phyloP scores from a whole-genome alignment of 2,329 filamentous ascomycete genomes.

The Fusarium heterosporum region DNA sequence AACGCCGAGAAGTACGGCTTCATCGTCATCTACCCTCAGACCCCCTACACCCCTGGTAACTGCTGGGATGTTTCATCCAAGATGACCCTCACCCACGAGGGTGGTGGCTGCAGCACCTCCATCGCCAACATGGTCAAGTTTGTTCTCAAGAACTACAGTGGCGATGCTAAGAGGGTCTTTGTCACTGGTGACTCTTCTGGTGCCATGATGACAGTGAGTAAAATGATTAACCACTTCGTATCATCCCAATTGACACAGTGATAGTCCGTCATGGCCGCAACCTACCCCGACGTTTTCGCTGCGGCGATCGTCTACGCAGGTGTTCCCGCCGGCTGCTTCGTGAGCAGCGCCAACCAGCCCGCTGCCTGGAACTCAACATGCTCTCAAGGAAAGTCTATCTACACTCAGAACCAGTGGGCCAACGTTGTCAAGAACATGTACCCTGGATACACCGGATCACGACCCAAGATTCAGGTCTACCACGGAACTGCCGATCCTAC shows the following conservation, averaged over 20 bases:
- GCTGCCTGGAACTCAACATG: constrained; percentile 20
- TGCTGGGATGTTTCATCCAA: constrained; percentile 26
- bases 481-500: constrained; percentile 14
- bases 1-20: constrained; percentile 26
- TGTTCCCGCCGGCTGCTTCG: constrained; percentile 17
- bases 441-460: constrained; percentile 16
- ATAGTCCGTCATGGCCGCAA: constrained; percentile 22
- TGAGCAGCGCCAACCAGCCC: constrained; percentile 10
- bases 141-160: constrained; percentile 12
- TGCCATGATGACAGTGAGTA: constrained; percentile 24
- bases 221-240: fast-evolving
- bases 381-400: constrained; percentile 5
- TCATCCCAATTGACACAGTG: fast-evolving
- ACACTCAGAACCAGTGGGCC: constrained; percentile 17
- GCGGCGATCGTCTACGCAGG: constrained; percentile 21
- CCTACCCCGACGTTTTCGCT: constrained; percentile 13
- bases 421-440: constrained; percentile 27
- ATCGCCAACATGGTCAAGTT: constrained; percentile 26
- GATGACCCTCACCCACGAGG: constrained; percentile 19
- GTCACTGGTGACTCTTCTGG: constrained; percentile 26
- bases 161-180: constrained; percentile 18
- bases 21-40: constrained; percentile 24
- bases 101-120: constrained; percentile 14
- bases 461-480: constrained; percentile 23
- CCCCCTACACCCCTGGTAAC: constrained; percentile 12